Percentiles rank a stretch among this genome's conserved stretches.
phyloP scores from a whole-genome alignment of 2,329 filamentous ascomycete genomes.

The Colletotrichum phormii region DNA sequence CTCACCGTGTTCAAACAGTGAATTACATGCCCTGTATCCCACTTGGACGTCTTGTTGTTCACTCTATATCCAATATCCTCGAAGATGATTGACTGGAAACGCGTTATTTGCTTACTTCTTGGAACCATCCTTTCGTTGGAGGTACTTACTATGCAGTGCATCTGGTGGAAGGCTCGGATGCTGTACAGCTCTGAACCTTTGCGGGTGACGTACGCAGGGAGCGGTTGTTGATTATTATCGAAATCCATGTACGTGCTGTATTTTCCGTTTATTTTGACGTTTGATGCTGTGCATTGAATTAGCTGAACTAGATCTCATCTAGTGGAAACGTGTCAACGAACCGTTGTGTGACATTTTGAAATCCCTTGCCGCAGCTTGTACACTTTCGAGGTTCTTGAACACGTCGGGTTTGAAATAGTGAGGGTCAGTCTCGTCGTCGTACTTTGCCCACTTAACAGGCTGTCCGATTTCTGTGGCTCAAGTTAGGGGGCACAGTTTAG shows the following conservation, averaged over 20 bases:
- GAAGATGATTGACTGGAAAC: constrained; percentile 11
- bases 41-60: constrained; percentile 25
- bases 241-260: constrained; percentile 29
- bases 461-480: constrained; percentile 7
- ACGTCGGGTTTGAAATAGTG: constrained; percentile 23
- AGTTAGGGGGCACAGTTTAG: not conserved
- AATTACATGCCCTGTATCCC: constrained; percentile 21
- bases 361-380: constrained; percentile 13
- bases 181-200: constrained; percentile 24
- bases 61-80: constrained; percentile 25
- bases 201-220: constrained; percentile 4
- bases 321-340: not conserved
- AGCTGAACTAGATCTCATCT: not conserved
- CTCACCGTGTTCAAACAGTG: constrained; percentile 26
- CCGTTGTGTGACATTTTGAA: constrained; percentile 30
- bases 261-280: constrained; percentile 22
- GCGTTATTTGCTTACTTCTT: not conserved
- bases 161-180: constrained; percentile 29
- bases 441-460: constrained; percentile 24
- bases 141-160: constrained; percentile 27
- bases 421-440: constrained; percentile 22
- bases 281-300: not conserved
- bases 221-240: not conserved
- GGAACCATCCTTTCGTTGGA: rapidly evolving
- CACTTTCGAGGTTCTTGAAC: constrained; percentile 17